Percentiles rank a stretch among this genome's conserved stretches.
phyloP scores from a whole-genome alignment of 257 asterid genomes.

The Solanum ossicruentum region DNA sequence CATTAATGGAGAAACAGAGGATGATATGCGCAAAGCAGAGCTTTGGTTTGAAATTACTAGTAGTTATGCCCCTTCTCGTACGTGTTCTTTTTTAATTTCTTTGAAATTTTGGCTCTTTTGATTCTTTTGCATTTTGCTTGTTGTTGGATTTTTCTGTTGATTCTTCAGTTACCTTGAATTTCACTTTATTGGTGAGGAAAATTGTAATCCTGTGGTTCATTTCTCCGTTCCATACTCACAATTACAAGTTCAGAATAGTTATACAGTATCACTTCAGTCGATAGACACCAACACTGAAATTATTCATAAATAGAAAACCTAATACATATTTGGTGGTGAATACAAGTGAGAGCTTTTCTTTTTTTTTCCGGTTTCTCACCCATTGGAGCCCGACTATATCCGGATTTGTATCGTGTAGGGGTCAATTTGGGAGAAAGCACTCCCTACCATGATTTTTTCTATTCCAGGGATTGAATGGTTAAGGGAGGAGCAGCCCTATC shows the following conservation, averaged over 20 bases:
- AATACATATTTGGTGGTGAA: neutral
- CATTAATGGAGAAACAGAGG: conserved; percentile 46
- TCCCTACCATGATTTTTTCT: too few relatives aligned
- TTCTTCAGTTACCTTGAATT: too few relatives aligned
- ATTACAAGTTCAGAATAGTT: neutral
- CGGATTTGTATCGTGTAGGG: too few relatives aligned
- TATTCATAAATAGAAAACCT: neutral
- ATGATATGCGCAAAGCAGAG: conserved; percentile 56
- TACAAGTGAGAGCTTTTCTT: neutral
- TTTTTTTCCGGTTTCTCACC: too few relatives aligned
- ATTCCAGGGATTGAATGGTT: too few relatives aligned
- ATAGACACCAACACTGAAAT: neutral
- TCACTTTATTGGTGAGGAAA: too few relatives aligned
- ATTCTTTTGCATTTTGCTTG: neutral
- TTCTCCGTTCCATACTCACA: neutral
- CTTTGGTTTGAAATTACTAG: conserved; percentile 62
- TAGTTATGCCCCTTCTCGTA: conserved; percentile 88
- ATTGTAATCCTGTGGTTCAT: neutral
- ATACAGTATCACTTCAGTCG: neutral
- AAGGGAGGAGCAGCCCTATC: too few relatives aligned
- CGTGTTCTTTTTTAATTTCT: conserved; percentile 2
- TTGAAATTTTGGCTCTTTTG: neutral
- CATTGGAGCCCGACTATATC: too few relatives aligned
- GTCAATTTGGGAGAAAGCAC: too few relatives aligned
- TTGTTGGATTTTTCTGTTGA: neutral